A percentile compares a stretch with the other conserved stretches of the same genome.
Evolutionary conservation across 305 asterid species (phyloP).

Genomic region (Fraxinus platypoda): DNA sequence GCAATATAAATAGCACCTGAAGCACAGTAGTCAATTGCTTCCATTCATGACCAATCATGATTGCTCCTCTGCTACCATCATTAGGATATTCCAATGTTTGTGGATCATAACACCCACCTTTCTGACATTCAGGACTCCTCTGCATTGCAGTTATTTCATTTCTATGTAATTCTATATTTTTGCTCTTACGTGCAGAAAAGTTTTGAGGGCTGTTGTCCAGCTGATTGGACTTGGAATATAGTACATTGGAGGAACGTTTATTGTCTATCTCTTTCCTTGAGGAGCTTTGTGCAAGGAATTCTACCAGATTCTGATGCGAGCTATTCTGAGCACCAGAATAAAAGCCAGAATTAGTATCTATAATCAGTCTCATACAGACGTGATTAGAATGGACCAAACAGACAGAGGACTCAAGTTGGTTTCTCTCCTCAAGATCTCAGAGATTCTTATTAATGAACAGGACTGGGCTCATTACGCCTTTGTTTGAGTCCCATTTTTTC

Average conservation of each 20-base stretch:
- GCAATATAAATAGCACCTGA: constrained; percentile 23
- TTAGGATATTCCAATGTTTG: constrained; percentile 31
- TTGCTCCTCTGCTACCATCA: constrained; percentile 35
- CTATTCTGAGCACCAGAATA: constrained; percentile 26
- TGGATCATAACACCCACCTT: constrained; percentile 38
- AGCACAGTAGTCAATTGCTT: constrained; percentile 59
- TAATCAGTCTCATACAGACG: neutral
- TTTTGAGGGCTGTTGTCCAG: constrained; percentile 33
- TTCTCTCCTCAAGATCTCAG: neutral
- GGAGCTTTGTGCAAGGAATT: constrained; percentile 42
- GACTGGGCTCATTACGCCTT: constrained; percentile 11
- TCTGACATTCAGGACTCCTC: constrained; percentile 64
- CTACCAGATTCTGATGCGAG: constrained; percentile 46
- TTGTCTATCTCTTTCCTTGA: constrained; percentile 34
- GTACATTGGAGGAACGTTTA: constrained; percentile 26
- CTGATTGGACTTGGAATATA: constrained; percentile 41
- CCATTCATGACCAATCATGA: constrained; percentile 36
- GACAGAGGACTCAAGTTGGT: neutral
- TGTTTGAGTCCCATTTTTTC: neutral
- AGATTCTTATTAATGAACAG: constrained; percentile 11
- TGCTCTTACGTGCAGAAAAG: constrained; percentile 56
- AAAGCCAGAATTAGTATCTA: constrained; percentile 19
- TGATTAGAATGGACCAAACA: constrained; percentile 5
- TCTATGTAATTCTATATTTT: constrained; percentile 35
- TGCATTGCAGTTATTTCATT: constrained; percentile 33